Conservation (phyloP, 148 eudicot species). For the Fagopyrum esculentum region DNA sequence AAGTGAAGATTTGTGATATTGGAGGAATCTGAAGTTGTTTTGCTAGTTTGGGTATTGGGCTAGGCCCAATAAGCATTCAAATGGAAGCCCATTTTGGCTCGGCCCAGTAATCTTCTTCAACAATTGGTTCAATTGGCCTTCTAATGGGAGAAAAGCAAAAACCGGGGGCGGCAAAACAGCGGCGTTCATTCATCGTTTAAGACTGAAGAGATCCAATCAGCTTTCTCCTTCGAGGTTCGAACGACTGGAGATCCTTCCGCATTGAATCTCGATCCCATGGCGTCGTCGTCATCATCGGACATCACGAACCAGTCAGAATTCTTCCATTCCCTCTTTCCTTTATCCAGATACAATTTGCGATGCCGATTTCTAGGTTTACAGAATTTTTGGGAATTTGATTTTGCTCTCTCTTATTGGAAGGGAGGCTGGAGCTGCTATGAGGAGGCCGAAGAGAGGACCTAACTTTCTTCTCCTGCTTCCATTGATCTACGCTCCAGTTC, state of each 20-base stretch:
- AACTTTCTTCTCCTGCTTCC: constrained; percentile 58
- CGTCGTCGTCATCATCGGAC: constrained; percentile 29
- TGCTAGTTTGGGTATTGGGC: not conserved
- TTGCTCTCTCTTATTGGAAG: constrained; percentile 14
- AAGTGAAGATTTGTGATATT: not conserved
- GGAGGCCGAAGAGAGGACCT: constrained; percentile 41
- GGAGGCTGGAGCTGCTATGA: constrained; percentile 26
- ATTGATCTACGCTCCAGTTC: constrained; percentile 83
- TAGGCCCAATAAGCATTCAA: not conserved
- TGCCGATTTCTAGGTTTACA: constrained; percentile 3
- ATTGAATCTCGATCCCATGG: constrained; percentile 25
- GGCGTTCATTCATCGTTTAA: constrained; percentile 8
- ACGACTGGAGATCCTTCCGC: constrained; percentile 6
- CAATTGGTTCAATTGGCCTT: not conserved
- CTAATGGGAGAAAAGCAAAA: not conserved
- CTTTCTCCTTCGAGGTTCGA: not conserved
- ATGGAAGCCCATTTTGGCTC: too few relatives aligned
- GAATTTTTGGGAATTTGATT: not conserved
- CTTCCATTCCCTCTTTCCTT: constrained; percentile 3
- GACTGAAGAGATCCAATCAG: not conserved
- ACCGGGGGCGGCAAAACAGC: constrained; percentile 15
- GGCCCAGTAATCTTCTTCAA: not conserved
- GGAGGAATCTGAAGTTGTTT: not conserved
- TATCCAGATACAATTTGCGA: not conserved
- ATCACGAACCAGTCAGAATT: constrained; percentile 35